These are phyloP conservation scores for Sugiyamaella boreocaroliniensis DNA, from an alignment of 805 yeast genomes.

Conservation along the genomic window DNA sequence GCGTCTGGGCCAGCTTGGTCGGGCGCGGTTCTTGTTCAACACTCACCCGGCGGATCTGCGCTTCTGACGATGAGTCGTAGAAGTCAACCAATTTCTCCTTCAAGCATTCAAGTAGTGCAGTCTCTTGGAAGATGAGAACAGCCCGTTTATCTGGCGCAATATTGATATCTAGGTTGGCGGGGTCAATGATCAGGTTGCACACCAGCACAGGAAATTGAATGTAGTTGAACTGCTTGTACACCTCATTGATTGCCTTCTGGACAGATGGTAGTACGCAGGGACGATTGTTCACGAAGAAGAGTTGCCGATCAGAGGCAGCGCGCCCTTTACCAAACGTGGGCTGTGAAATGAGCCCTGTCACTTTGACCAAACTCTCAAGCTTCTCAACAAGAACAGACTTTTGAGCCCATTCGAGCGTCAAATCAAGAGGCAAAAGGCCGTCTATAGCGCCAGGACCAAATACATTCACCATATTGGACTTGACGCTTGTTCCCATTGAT, in stretches of 20 bases:
- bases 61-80: constrained; percentile 38
- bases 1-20: not conserved
- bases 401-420: constrained; percentile 21
- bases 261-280: constrained; percentile 60
- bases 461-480: constrained; percentile 55
- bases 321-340: constrained; percentile 77
- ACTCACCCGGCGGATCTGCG: constrained; percentile 19
- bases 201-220: constrained; percentile 68
- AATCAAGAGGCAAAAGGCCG: constrained; percentile 48
- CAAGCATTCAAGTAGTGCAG: constrained; percentile 47
- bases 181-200: constrained; percentile 49
- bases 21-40: not conserved
- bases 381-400: constrained; percentile 21
- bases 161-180: constrained; percentile 59
- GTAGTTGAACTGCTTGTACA: constrained; percentile 63
- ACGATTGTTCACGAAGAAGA: constrained; percentile 63
- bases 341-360: constrained; percentile 62
- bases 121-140: constrained; percentile 62
- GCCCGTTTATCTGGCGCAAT: constrained; percentile 87
- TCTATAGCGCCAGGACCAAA: constrained; percentile 63
- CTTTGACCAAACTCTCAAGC: constrained; percentile 22
- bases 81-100: constrained; percentile 43
- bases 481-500: constrained; percentile 41
- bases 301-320: constrained; percentile 66
- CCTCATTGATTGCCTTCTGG: constrained; percentile 58